A percentile compares a stretch with the other conserved stretches of the same genome.
phyloP scores from a whole-genome alignment of 2,329 filamentous ascomycete genomes.

The Exophiala oligosperma region DNA sequence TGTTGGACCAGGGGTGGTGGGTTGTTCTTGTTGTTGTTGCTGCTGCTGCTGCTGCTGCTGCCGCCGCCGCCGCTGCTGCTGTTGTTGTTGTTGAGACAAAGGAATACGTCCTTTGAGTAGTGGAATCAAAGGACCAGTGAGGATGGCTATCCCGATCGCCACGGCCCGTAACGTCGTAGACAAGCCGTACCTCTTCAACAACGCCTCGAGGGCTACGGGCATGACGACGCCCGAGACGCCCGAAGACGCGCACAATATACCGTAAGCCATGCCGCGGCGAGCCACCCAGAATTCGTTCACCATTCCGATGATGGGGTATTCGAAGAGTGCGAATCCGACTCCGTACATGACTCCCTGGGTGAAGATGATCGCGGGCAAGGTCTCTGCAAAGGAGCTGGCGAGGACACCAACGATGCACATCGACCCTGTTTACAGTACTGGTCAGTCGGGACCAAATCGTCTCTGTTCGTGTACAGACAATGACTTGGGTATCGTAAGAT shows the following conservation, averaged over 20 bases:
- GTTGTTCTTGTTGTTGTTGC: no score
- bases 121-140: conserved; percentile 41
- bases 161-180: conserved; percentile 45
- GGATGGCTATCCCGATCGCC: conserved; percentile 38
- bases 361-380: conserved; percentile 38
- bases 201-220: conserved; percentile 45
- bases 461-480: background rate
- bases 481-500: no score
- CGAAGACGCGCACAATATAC: conserved; percentile 31
- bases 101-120: conserved; percentile 37
- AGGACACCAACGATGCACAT: conserved; percentile 42
- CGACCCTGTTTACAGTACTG: conserved; percentile 27
- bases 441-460: background rate
- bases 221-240: conserved; percentile 49
- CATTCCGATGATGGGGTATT: conserved; percentile 41
- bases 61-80: no score
- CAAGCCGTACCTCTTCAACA: conserved; percentile 45
- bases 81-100: no score
- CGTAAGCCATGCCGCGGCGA: conserved; percentile 37
- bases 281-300: conserved; percentile 43
- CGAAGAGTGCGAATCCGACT: conserved; percentile 41
- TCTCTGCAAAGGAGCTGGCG: conserved; percentile 36
- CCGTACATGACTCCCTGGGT: conserved; percentile 45
- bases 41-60: no score
- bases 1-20: conserved; percentile 34